Percentiles rank a stretch among this genome's conserved stretches.
Evolutionary conservation across 768 basidiomycete genomes (phyloP).

Genomic region (Termitomyces sp.): DNA sequence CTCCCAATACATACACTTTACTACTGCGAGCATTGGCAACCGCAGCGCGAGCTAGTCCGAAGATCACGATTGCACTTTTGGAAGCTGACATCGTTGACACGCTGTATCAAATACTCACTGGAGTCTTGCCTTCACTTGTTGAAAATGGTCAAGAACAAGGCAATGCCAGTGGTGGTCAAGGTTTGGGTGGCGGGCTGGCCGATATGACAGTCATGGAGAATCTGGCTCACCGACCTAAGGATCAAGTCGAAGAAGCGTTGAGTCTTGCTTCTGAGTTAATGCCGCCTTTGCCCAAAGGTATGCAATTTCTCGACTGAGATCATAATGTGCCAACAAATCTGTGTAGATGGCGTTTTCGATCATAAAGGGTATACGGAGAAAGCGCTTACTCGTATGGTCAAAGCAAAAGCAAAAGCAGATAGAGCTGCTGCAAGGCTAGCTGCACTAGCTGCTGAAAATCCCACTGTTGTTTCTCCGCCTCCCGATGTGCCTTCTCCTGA

Average conservation of each 20-base stretch:
- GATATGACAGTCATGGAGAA: conserved; percentile 99
- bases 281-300: conserved; percentile 90
- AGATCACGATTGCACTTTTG: conserved; percentile 78
- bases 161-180: conserved; percentile 58
- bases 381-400: conserved; percentile 65
- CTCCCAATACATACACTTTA: conserved; percentile 82
- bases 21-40: conserved; percentile 84
- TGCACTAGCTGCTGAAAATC: conserved; percentile 19
- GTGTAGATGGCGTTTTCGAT: conserved; percentile 90
- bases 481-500: conserved; percentile 23
- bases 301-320: conserved; percentile 7
- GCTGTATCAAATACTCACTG: conserved; percentile 91
- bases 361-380: conserved; percentile 88
- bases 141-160: conserved; percentile 55
- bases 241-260: conserved; percentile 93
- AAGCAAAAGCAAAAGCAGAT: conserved; percentile 80
- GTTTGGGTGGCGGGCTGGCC: conserved; percentile 80
- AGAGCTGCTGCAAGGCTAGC: conserved; percentile 64
- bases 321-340: background rate
- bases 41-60: conserved; percentile 82
- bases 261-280: conserved; percentile 87
- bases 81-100: conserved; percentile 93
- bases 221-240: conserved; percentile 92
- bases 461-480: background rate
- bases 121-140: conserved; percentile 73